Base-by-base conservation (phyloP, 179 eudicot genomes). In the Beta macrorhiza region DNA sequence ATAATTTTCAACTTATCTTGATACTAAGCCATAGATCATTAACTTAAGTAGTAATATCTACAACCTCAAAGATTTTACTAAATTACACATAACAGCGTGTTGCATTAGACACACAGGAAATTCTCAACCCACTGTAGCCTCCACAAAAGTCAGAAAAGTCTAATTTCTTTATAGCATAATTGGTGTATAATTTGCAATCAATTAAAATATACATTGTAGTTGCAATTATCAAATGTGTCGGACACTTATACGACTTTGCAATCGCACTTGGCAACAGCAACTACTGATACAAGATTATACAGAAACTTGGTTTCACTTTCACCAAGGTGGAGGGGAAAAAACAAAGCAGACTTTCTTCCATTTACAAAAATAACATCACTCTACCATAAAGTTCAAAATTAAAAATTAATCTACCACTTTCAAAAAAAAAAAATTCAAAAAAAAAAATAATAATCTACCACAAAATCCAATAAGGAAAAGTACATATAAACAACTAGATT, bases 201-300 rank as follows among this genome's bases (percentile, higher is more conserved):
- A 2, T 29, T 29, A 44, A 29, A 29, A 32, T 29, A 29, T 12
- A 29, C 10, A 63, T 22, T 63, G 37, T 6, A 63, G 22, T 63
- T 63, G 11, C 32, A 10, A 56, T 63, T 20, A 6, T 20, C 32
- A 22, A 22, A 63, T 63, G 32, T 63, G 71, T 32, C 71, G 15
- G 74, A 47, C 32, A n/a, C 57, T 72, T 20, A 10, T 73, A 51
- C 19, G 58, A 72, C 62, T 73, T 73, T 6, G 61, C 74, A 73
- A 53, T 14, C 16, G 44, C 42, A 72, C 6, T 55, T 72, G 63
- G 59, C 6, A 52, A 7, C 2, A 29, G 16, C 9, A 72, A 51
- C 75, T 61, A 29, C 13, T 37, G 51, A 75, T 47, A 45, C n/a
- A 47, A 37, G 7, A 6, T 58, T n/a, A 52, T 32, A 75, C 10